These are phyloP conservation scores for Mesembryanthemum crystallinum DNA, from an alignment of 148 eudicot species.

Conservation along the genomic window DNA sequence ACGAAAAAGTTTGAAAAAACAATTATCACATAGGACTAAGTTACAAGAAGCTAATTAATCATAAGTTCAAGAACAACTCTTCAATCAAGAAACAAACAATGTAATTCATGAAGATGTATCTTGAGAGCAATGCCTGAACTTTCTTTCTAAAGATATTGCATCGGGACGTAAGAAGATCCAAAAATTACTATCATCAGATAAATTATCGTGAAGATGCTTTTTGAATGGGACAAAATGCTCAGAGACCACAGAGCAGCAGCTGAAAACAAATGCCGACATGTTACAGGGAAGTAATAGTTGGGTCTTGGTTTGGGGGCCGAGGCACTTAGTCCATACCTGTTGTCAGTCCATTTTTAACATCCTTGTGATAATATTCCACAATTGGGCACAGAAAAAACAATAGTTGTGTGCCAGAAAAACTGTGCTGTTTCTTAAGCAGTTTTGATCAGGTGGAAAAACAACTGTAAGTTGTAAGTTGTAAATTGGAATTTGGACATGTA, in stretches of 20 bases:
- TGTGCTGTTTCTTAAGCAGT: neutral
- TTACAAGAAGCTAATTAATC: constrained; percentile 4
- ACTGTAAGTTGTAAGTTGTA: too few species aligned
- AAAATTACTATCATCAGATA: neutral
- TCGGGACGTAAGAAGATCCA: neutral
- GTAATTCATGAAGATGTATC: neutral
- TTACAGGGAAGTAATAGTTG: neutral
- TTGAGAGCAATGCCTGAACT: neutral
- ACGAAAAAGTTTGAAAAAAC: constrained; percentile 4
- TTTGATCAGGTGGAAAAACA: neutral
- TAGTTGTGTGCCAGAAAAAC: neutral
- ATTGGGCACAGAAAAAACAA: neutral
- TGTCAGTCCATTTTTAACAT: neutral
- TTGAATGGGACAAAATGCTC: neutral
- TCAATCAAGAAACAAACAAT: neutral
- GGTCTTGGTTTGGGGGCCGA: neutral
- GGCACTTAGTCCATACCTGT: neutral
- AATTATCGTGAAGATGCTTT: neutral
- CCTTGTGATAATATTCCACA: neutral
- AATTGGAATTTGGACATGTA: neutral
- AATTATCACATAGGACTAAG: neutral
- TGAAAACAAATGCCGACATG: neutral
- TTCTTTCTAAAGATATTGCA: too few species aligned
- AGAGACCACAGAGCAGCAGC: neutral
- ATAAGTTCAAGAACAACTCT: neutral